Evolutionary conservation across 768 basidiomycete species (phyloP).

Genomic region (Podaxis mareebaensis): DNA sequence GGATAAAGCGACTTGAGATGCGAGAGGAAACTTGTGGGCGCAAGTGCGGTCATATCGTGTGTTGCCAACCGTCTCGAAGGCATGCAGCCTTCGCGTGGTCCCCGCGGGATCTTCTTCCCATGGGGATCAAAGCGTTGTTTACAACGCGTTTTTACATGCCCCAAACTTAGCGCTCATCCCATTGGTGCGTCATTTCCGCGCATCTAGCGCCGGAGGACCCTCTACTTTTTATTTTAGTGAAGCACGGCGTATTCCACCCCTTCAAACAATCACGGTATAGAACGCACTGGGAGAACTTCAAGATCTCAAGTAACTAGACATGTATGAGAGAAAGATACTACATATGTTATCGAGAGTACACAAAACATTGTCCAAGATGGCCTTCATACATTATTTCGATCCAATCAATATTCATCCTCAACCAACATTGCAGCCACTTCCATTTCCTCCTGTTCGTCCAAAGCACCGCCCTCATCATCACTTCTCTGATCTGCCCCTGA

Average conservation of each 20-base stretch:
- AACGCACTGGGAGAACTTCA: too few relatives aligned
- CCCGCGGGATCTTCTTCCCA: not conserved
- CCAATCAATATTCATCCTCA: slow-evolving; percentile 6
- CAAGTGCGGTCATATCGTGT: slow-evolving; percentile 6
- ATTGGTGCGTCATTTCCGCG: not conserved
- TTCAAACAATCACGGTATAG: too few relatives aligned
- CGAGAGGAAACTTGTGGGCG: slow-evolving; percentile 18
- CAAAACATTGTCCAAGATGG: not conserved
- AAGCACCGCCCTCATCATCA: slow-evolving; percentile 1
- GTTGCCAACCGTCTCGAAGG: not conserved
- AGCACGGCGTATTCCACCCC: too few relatives aligned
- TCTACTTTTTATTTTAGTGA: too few relatives aligned
- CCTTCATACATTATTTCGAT: not conserved
- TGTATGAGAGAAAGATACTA: not conserved
- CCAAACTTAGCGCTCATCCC: too few relatives aligned
- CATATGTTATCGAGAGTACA: not conserved
- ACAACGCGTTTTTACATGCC: not conserved
- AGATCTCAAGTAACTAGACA: too few relatives aligned
- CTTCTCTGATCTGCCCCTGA: not conserved
- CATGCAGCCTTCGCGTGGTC: not conserved
- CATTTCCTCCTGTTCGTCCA: slow-evolving; percentile 2
- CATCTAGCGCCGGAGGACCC: too few relatives aligned
- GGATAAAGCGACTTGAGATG: slow-evolving; percentile 7
- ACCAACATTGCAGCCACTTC: slow-evolving; percentile 19
- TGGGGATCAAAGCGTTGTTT: not conserved